Base-by-base conservation (phyloP, 2,329 filamentous ascomycete species). In the Aspergillus texensis region DNA sequence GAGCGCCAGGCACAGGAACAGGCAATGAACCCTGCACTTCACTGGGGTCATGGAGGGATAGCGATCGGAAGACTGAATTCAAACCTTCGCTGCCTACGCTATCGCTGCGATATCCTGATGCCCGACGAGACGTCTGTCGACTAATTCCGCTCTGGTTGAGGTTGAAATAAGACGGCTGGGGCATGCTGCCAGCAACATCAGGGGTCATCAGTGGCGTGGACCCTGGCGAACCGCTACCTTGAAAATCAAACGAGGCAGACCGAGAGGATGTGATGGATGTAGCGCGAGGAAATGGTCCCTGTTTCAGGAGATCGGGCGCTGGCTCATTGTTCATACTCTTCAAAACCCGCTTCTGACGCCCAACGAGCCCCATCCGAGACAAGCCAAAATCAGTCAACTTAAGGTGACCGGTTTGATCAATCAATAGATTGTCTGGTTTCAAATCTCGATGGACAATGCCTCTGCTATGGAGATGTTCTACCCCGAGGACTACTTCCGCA, bases 361-460 rank as follows among this genome's bases (percentile, higher is more conserved):
- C 95, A 65, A 99, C 91, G 67, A 99, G 83, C 75, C 95, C 96
- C 94, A 99, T 98, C 32, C 95, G 89, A 14, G 95, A 99, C 30
- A 99, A 84, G 65, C 95, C 95, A 81, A 99, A 99, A 77, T 99
- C 95, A 1, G 96, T 99, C 71, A 99, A 84, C 79, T 99, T 99
- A 62, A 99, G 82, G 79, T 99, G 95, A 2, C 95, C 95, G 73
- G 93, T 97, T 71, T 96, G 93, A 74, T 99, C 96, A 70, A 99
- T 99, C 58, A 99, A 85, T 36, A 99, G 85, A 74, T 99, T 99
- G 76, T 99, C 95, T 1, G 95, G 95, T 79, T 99, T 99, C 65
- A 99, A 80, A 74, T 99, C 95, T 72, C 95, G 91, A 79, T 99
- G 96, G 52, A 99, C 94, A 75, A 99, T 97, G 64, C 94, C 93